phyloP scores from a whole-genome alignment of 345 rosid genomes.

The Citrus hindsii region DNA sequence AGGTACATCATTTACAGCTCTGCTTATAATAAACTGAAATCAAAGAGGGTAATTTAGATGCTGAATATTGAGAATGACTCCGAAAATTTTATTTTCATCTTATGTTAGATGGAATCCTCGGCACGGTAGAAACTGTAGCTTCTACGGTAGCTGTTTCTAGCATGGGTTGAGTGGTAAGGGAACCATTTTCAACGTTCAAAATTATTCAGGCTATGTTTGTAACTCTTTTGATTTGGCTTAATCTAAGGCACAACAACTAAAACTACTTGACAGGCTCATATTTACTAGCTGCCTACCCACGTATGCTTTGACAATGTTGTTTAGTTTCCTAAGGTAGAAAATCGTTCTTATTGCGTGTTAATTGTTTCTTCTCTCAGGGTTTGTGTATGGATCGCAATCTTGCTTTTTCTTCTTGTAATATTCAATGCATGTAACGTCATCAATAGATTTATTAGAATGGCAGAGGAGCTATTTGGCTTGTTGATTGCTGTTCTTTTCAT shows the following conservation, averaged over 20 bases:
- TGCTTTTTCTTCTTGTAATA: constrained; percentile 64
- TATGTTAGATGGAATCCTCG: constrained; percentile 56
- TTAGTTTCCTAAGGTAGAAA: background rate
- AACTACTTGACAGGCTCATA: no score
- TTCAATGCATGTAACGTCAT: constrained; percentile 61
- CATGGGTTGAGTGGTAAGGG: constrained; percentile 83
- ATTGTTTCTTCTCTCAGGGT: constrained; percentile 45
- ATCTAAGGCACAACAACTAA: no score
- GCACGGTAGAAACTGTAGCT: constrained; percentile 73
- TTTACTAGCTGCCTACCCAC: no score
- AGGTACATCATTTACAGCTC: constrained; percentile 33
- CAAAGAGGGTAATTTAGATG: background rate
- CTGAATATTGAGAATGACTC: background rate
- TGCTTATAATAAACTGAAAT: background rate
- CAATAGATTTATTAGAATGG: constrained; percentile 64
- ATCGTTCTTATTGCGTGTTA: background rate
- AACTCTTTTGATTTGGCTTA: no score
- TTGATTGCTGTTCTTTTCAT: constrained; percentile 71
- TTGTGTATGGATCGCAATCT: constrained; percentile 67
- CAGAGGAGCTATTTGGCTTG: constrained; percentile 81
- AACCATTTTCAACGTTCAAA: background rate
- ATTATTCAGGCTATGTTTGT: background rate
- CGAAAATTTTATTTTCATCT: constrained; percentile 8
- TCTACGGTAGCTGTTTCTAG: constrained; percentile 64
- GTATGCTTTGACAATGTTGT: no score